A percentile compares a stretch with the other conserved stretches of the same genome.
Evolutionary conservation across 345 rosid species (phyloP).

Genomic region (Xanthoceras sorbifolium): DNA sequence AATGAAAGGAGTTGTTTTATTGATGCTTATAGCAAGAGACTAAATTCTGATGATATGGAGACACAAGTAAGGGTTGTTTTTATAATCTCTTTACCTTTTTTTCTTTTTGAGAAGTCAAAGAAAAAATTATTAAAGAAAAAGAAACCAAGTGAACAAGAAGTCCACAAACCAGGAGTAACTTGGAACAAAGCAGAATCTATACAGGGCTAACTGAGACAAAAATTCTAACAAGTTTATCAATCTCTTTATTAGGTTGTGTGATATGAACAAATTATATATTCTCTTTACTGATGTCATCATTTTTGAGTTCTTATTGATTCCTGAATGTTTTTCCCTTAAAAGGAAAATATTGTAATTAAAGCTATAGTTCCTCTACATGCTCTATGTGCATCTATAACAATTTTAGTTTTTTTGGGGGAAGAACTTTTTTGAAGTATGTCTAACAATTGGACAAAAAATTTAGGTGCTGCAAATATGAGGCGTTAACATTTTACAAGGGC

Average conservation of each 20-base stretch:
- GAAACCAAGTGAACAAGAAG: not conserved
- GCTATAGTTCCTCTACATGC: not conserved
- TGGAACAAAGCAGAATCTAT: not conserved
- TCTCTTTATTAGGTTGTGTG: not conserved
- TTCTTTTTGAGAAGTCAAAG: not conserved
- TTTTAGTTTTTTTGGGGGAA: not conserved
- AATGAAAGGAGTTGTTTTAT: slow-evolving; percentile 67
- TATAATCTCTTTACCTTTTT: not conserved
- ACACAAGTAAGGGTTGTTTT: slow-evolving; percentile 65
- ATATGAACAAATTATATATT: not conserved
- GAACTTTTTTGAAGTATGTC: not conserved
- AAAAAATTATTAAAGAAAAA: not conserved
- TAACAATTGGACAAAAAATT: not conserved
- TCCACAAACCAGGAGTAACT: not conserved
- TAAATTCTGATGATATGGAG: slow-evolving; percentile 77
- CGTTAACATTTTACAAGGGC: not conserved
- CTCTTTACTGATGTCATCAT: not conserved
- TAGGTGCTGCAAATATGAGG: not conserved
- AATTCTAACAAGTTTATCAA: not conserved
- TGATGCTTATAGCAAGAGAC: slow-evolving; percentile 73
- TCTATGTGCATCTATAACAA: not conserved
- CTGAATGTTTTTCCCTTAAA: not conserved
- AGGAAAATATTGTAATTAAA: not conserved
- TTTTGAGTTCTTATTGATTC: not conserved
- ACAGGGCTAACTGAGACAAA: not conserved